A percentile compares a stretch with the other conserved stretches of the same genome.
These are phyloP conservation scores for Heterobasidion annosum DNA, from an alignment of 1,284 basidiomycete species.

Conservation along the genomic window DNA sequence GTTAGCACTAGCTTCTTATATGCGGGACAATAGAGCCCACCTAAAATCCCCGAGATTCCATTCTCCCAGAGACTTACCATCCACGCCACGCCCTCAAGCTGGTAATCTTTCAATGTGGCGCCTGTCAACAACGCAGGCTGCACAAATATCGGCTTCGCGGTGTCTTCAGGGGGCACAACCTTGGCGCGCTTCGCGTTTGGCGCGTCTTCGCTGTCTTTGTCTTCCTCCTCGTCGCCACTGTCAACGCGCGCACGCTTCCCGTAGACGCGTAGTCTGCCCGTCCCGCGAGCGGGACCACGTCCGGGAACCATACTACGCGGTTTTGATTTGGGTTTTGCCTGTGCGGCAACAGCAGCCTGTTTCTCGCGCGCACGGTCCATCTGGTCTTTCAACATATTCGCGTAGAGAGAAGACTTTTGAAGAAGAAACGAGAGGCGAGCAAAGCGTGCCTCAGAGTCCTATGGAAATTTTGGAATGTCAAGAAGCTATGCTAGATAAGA, in stretches of 20 bases:
- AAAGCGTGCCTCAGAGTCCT: slow-evolving; percentile 41
- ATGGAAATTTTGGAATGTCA: not conserved
- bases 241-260: slow-evolving; percentile 26
- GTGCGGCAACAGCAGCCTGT: slow-evolving; percentile 6
- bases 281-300: slow-evolving; percentile 9
- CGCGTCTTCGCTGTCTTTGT: slow-evolving; percentile 16
- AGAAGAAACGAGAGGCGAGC: slow-evolving; percentile 48
- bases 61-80: slow-evolving; percentile 91
- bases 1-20: not conserved
- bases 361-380: slow-evolving; percentile 38
- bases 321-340: slow-evolving; percentile 22
- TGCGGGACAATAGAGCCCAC: slow-evolving; percentile 26
- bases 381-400: slow-evolving; percentile 46
- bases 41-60: slow-evolving; percentile 90
- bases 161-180: slow-evolving; percentile 14
- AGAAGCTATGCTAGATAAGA: not conserved
- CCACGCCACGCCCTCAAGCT: slow-evolving; percentile 94
- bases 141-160: slow-evolving; percentile 31
- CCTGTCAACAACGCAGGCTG: slow-evolving; percentile 83
- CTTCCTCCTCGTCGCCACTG: slow-evolving; percentile 19
- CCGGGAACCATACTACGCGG: slow-evolving; percentile 9
- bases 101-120: slow-evolving; percentile 81
- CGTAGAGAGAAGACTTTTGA: slow-evolving; percentile 54
- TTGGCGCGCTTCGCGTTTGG: slow-evolving; percentile 17
- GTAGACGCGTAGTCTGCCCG: slow-evolving; percentile 13